Evolutionary conservation across 2,329 filamentous ascomycete genomes (phyloP).

Genomic region (Cytospora piceae): DNA sequence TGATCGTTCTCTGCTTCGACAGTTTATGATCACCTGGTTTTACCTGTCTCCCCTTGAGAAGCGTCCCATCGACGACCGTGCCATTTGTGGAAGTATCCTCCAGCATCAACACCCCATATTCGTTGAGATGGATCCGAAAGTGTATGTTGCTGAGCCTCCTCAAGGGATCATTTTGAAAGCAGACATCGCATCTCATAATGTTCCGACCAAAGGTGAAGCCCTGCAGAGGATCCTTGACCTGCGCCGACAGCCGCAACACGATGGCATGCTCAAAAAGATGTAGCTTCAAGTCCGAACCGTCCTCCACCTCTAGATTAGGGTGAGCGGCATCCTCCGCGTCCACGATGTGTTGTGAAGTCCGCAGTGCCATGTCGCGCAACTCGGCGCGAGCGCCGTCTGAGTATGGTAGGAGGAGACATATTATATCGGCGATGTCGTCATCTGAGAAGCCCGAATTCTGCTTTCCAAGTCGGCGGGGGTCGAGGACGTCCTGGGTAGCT

Average conservation of each 20-base stretch:
- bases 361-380: conserved; percentile 57
- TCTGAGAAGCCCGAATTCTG: conserved; percentile 83
- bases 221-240: conserved; percentile 65
- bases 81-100: conserved; percentile 97
- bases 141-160: conserved; percentile 91
- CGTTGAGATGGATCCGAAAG: conserved; percentile 90
- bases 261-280: conserved; percentile 67
- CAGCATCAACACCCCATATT: conserved; percentile 85
- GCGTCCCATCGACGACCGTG: conserved; percentile 77
- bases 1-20: conserved; percentile 60
- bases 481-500: conserved; percentile 80
- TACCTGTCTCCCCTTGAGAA: conserved; percentile 56
- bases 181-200: conserved; percentile 69
- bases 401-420: conserved; percentile 84
- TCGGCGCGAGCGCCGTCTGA: conserved; percentile 73
- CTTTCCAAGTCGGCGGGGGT: conserved; percentile 77
- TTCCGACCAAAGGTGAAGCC: conserved; percentile 92
- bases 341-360: conserved; percentile 54
- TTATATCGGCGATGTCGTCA: conserved; percentile 83
- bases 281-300: conserved; percentile 55
- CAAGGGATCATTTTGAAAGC: conserved; percentile 66
- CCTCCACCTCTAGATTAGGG: conserved; percentile 46
- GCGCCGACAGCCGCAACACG: conserved; percentile 77
- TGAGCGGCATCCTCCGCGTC: conserved; percentile 56
- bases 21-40: conserved; percentile 33